phyloP scores from a whole-genome alignment of 2,329 filamentous ascomycete species.

The Fusarium gaditjirri region DNA sequence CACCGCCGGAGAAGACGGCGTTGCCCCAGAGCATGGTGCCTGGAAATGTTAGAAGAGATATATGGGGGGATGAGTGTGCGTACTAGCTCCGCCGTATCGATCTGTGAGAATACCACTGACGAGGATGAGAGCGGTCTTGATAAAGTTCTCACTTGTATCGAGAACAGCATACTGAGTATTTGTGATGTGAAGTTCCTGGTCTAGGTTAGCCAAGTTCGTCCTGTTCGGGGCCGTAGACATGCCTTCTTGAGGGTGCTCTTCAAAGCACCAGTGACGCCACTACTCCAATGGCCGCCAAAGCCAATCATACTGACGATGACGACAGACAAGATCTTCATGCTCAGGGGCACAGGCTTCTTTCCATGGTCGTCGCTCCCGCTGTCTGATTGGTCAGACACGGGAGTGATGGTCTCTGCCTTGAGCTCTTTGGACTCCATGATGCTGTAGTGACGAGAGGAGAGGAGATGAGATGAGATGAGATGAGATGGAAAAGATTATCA shows the following conservation, averaged over 20 bases:
- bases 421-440: slow-evolving; percentile 20
- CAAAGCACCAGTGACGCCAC: slow-evolving; percentile 69
- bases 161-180: slow-evolving; percentile 69
- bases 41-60: slow-evolving; percentile 2
- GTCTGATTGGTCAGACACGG: slow-evolving; percentile 26
- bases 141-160: slow-evolving; percentile 70
- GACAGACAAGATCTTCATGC: slow-evolving; percentile 54
- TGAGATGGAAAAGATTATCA: slow-evolving; percentile 28
- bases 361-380: slow-evolving; percentile 25
- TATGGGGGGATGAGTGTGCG: not conserved
- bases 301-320: slow-evolving; percentile 64
- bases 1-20: slow-evolving; percentile 65
- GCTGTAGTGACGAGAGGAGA: not conserved
- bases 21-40: slow-evolving; percentile 70
- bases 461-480: not conserved
- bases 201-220: not conserved
- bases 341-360: slow-evolving; percentile 43
- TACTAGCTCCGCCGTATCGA: slow-evolving; percentile 66
- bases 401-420: slow-evolving; percentile 6
- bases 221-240: not conserved
- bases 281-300: slow-evolving; percentile 69
- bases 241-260: slow-evolving; percentile 69
- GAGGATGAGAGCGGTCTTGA: slow-evolving; percentile 66
- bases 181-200: slow-evolving; percentile 64
- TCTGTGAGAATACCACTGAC: slow-evolving; percentile 67